These are phyloP conservation scores for Ceratobasidium sp. DNA, from an alignment of 1,284 basidiomycete genomes.

Conservation along the genomic window DNA sequence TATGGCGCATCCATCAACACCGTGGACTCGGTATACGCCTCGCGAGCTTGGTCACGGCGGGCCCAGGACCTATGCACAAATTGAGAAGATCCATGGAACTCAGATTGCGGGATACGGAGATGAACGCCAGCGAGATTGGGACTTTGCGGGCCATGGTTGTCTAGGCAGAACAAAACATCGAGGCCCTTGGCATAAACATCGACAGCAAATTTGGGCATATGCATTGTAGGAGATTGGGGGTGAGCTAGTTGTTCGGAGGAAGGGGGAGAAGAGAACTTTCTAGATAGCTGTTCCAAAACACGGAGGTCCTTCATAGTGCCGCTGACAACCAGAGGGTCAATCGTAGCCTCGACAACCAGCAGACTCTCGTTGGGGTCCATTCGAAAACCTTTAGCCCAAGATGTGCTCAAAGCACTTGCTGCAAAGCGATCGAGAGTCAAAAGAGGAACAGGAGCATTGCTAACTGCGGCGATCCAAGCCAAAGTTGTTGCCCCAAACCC, in stretches of 20 bases:
- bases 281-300: conserved; percentile 55
- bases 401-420: conserved; percentile 17
- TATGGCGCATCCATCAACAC: conserved; percentile 31
- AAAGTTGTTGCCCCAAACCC: conserved; percentile 39
- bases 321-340: conserved; percentile 63
- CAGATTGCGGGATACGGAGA: conserved; percentile 41
- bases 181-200: conserved; percentile 53
- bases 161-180: conserved; percentile 42
- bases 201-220: conserved; percentile 64
- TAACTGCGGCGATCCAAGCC: conserved; percentile 57
- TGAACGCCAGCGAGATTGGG: conserved; percentile 31
- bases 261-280: conserved; percentile 51
- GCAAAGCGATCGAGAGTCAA: conserved; percentile 61
- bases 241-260: conserved; percentile 55
- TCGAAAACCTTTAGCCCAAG: conserved; percentile 15
- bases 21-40: conserved; percentile 10
- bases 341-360: conserved; percentile 62
- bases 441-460: conserved; percentile 69
- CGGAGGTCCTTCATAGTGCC: conserved; percentile 66
- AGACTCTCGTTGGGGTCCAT: conserved; percentile 71
- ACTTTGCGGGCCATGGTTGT: conserved; percentile 41
- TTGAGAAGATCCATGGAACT: conserved; percentile 31
- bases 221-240: conserved; percentile 16
- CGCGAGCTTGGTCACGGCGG: conserved; percentile 33
- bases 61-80: conserved; percentile 20